phyloP scores from a whole-genome alignment of 495 filamentous ascomycete genomes.

The Penicillium bialowiezense region DNA sequence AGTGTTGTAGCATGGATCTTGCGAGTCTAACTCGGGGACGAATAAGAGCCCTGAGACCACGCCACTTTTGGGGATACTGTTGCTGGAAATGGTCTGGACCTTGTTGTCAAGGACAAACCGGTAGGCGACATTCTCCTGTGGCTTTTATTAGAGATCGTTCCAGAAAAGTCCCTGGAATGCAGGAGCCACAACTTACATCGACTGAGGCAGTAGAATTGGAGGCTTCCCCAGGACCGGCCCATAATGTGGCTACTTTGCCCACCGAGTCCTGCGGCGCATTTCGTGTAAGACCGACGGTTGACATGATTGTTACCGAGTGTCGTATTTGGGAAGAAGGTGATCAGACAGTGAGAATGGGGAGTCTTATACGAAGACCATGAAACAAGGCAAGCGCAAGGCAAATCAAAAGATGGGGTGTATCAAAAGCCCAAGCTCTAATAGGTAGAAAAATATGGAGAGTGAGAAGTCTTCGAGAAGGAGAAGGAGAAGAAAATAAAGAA shows the following conservation, averaged over 20 bases:
- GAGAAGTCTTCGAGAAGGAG: not conserved
- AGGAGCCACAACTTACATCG: conserved; percentile 25
- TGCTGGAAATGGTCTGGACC: conserved; percentile 69
- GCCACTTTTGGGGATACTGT: conserved; percentile 51
- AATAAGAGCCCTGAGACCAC: conserved; percentile 74
- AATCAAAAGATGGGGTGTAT: not conserved
- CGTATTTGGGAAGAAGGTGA: not conserved
- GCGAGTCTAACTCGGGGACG: conserved; percentile 62
- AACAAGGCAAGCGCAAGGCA: conserved; percentile 1
- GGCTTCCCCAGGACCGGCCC: conserved; percentile 36
- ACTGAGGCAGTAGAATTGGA: conserved; percentile 32
- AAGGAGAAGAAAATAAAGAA: not conserved
- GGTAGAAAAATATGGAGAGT: not conserved
- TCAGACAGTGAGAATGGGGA: not conserved
- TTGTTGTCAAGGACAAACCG: conserved; percentile 55
- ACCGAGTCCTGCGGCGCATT: conserved; percentile 22
- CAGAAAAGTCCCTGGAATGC: not conserved
- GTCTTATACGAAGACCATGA: conserved; percentile 2
- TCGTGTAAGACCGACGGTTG: conserved; percentile 12
- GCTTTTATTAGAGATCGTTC: conserved; percentile 1
- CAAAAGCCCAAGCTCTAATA: no score
- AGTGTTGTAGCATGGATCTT: conserved; percentile 58
- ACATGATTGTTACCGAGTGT: not conserved
- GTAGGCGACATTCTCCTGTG: conserved; percentile 62
- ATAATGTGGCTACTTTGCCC: conserved; percentile 39